These are phyloP conservation scores for Paecilomyces variotii DNA, from an alignment of 2,329 filamentous ascomycete species.

Conservation along the genomic window DNA sequence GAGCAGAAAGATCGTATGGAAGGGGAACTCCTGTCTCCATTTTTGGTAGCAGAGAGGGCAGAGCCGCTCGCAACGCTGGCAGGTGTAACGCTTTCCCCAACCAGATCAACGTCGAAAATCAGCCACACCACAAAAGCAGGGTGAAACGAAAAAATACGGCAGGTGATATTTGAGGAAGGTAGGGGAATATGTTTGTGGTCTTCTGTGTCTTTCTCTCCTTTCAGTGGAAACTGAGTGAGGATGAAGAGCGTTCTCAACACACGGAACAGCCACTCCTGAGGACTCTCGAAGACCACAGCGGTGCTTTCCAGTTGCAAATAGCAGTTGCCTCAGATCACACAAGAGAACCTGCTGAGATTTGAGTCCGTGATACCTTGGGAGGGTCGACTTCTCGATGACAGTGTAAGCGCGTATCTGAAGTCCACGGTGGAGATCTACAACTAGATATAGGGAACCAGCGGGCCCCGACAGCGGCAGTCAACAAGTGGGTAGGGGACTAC, in stretches of 20 bases:
- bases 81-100: background rate
- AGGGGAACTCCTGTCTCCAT: constrained; percentile 37
- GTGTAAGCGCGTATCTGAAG: background rate
- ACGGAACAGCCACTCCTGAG: background rate
- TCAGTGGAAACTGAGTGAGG: background rate
- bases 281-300: background rate
- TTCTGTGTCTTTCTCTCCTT: background rate
- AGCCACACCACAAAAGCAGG: background rate
- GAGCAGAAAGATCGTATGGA: constrained; percentile 31
- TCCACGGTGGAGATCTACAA: constrained; percentile 19
- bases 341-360: background rate
- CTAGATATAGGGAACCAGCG: constrained; percentile 14
- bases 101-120: background rate
- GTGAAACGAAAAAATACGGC: background rate
- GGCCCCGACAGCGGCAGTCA: background rate
- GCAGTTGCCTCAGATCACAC: background rate
- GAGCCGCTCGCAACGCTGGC: background rate
- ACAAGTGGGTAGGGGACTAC: background rate
- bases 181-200: background rate
- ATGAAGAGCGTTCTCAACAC: background rate
- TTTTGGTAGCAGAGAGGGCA: constrained; percentile 4
- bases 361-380: background rate
- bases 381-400: background rate
- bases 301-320: background rate
- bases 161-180: background rate